These are phyloP conservation scores for Capsicum pubescens DNA, from an alignment of 257 asterid genomes.

Conservation along the genomic window DNA sequence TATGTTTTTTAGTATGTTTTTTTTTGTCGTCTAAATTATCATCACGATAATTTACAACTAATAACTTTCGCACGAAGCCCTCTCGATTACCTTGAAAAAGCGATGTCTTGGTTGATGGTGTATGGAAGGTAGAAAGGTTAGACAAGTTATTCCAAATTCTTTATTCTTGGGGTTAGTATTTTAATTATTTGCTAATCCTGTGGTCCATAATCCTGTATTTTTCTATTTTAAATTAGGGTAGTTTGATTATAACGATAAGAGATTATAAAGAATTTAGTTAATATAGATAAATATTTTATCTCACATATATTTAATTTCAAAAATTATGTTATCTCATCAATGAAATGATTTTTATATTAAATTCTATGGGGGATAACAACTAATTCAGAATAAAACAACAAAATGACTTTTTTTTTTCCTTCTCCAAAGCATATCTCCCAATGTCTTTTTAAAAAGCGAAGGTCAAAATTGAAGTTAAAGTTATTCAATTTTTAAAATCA, in stretches of 20 bases:
- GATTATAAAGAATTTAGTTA: neutral
- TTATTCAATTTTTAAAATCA: no score
- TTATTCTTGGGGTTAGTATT: neutral
- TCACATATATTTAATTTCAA: neutral
- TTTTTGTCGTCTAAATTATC: no score
- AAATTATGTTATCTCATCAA: neutral
- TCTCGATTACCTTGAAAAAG: constrained; percentile 23
- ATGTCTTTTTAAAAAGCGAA: neutral
- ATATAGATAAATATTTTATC: neutral
- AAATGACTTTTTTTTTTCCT: no score
- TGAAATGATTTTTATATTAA: neutral
- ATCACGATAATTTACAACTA: no score
- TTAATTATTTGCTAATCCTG: constrained; percentile 2
- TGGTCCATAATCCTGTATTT: neutral
- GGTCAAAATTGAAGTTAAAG: no score
- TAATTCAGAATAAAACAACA: no score
- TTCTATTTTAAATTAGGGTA: neutral
- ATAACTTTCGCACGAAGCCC: no score
- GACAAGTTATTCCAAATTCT: constrained; percentile 27
- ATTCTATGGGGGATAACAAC: neutral
- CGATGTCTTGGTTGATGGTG: constrained; percentile 9
- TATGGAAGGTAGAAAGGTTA: constrained; percentile 6
- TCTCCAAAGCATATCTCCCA: neutral
- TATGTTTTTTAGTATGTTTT: no score
- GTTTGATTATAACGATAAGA: neutral